These are phyloP conservation scores for Didymella segeticola DNA, from an alignment of 2,329 filamentous ascomycete species.

Conservation along the genomic window DNA sequence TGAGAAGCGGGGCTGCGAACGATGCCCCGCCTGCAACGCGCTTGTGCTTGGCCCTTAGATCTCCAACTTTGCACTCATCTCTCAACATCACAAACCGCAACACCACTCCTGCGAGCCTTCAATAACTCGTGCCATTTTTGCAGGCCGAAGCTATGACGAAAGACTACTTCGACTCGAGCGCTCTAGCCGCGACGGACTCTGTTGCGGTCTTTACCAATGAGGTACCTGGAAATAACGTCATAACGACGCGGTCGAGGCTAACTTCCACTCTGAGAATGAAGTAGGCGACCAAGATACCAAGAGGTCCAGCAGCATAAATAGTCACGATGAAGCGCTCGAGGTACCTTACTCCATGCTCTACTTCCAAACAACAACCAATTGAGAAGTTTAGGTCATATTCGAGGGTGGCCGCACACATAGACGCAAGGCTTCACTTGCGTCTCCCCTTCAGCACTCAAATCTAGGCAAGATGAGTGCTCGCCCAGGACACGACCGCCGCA, in stretches of 20 bases:
- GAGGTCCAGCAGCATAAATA: conserved; percentile 37
- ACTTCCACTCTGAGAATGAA: conserved; percentile 46
- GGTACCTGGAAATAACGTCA: conserved; percentile 34
- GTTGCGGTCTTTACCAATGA: conserved; percentile 26
- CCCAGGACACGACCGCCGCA: conserved; percentile 44
- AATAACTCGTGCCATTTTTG: conserved; percentile 3
- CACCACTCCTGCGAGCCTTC: not conserved
- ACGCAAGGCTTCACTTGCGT: conserved; percentile 66
- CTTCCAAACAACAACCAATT: conserved; percentile 11
- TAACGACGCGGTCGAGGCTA: conserved; percentile 33
- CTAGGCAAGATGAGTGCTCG: conserved; percentile 33
- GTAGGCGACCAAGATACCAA: conserved; percentile 35
- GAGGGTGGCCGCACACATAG: conserved; percentile 59
- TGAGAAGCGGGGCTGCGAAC: conserved; percentile 24
- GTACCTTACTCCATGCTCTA: conserved; percentile 30
- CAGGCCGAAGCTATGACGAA: conserved; percentile 24
- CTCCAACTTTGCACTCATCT: conserved; percentile 10
- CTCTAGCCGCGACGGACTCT: conserved; percentile 20
- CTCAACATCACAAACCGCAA: conserved; percentile 7
- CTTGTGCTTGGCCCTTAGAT: conserved; percentile 11
- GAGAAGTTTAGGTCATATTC: conserved; percentile 60
- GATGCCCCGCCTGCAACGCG: conserved; percentile 26
- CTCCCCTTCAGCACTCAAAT: conserved; percentile 31
- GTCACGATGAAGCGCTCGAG: conserved; percentile 52
- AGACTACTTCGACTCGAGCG: conserved; percentile 29